A percentile compares a stretch with the other conserved stretches of the same genome.
phyloP scores from a whole-genome alignment of 192 early-diverging fungal species.

The Coemansia sp. region DNA sequence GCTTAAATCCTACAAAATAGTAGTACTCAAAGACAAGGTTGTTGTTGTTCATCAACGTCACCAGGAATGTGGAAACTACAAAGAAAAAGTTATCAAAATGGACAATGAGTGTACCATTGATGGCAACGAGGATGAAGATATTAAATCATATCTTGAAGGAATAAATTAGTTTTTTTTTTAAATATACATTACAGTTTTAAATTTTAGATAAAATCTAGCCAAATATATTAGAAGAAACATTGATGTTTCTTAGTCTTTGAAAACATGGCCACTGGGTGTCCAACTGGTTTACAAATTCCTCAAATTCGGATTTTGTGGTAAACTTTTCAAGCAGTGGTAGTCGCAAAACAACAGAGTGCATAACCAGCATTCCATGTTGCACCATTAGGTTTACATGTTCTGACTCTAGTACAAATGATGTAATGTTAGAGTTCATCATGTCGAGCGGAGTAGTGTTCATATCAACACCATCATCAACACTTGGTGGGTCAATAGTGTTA shows the following conservation, averaged over 20 bases:
- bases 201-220: no score
- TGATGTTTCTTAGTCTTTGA: slow-evolving; percentile 1
- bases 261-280: not conserved
- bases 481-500: not conserved
- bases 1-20: no score
- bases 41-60: no score
- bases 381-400: not conserved
- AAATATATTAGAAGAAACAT: not conserved
- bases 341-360: not conserved
- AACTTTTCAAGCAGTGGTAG: not conserved
- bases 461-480: not conserved
- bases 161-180: not conserved
- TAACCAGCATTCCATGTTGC: not conserved
- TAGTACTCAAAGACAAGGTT: no score
- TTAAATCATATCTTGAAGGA: no score
- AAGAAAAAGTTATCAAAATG: no score
- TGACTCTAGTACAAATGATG: not conserved
- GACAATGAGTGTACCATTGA: no score
- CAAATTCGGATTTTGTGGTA: not conserved
- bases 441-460: not conserved
- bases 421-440: not conserved
- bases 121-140: no score
- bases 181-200: not conserved
- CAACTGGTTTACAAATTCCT: not conserved
- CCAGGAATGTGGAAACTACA: no score